phyloP scores from a whole-genome alignment of 2,329 filamentous ascomycete genomes.

The Claviceps sp. region DNA sequence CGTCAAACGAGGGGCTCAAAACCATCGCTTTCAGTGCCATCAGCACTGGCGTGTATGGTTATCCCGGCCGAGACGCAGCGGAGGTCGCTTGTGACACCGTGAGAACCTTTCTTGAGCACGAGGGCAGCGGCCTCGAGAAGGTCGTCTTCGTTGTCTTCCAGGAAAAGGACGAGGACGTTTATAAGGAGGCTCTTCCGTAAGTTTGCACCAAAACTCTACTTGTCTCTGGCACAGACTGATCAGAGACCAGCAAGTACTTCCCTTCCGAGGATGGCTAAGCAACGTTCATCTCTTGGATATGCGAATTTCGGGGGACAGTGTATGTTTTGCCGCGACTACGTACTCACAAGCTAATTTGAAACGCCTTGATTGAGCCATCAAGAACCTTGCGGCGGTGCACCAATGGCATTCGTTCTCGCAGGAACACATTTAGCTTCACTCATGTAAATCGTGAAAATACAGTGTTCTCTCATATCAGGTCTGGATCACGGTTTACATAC shows the following conservation, averaged over 20 bases:
- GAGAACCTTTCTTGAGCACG: constrained; percentile 37
- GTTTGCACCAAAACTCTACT: constrained; percentile 5
- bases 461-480: too few relatives aligned
- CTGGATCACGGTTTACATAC: too few relatives aligned
- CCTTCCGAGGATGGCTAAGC: constrained; percentile 9
- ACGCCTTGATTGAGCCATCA: background rate
- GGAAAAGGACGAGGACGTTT: constrained; percentile 61
- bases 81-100: constrained; percentile 51
- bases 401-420: background rate
- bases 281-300: background rate
- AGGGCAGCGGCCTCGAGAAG: constrained; percentile 42
- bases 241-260: constrained; percentile 12
- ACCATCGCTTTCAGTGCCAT: constrained; percentile 73
- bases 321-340: background rate
- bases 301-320: background rate
- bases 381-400: background rate
- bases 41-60: constrained; percentile 84
- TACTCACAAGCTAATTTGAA: background rate
- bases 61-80: constrained; percentile 62
- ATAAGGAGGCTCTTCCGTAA: constrained; percentile 59
- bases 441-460: background rate
- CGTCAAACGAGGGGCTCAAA: constrained; percentile 49
- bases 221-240: background rate
- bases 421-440: background rate
- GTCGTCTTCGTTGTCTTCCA: constrained; percentile 81